Conservation (phyloP, 2,329 filamentous ascomycete genomes). For the Aureobasidium subglaciale region DNA sequence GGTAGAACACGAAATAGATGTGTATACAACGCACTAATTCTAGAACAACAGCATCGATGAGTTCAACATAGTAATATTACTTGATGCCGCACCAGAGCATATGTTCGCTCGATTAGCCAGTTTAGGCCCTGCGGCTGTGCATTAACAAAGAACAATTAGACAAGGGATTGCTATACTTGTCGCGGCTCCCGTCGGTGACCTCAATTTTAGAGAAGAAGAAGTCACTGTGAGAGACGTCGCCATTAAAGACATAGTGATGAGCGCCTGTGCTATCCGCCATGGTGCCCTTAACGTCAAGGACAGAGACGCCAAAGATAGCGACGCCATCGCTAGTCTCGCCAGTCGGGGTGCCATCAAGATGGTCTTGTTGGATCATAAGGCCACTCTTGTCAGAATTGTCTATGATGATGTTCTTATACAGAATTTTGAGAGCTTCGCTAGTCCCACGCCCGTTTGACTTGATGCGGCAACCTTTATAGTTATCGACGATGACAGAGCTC, state of each 20-base stretch:
- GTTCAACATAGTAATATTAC: too few relatives aligned
- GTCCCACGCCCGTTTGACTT: constrained; percentile 48
- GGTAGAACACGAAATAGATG: too few relatives aligned
- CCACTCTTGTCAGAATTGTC: constrained; percentile 45
- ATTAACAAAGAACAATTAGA: not conserved
- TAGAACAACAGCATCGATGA: too few relatives aligned
- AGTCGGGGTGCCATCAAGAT: constrained; percentile 42
- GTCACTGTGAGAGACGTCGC: too few relatives aligned
- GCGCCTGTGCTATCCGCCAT: constrained; percentile 31
- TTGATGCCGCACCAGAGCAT: too few relatives aligned
- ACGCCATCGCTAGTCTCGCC: constrained; percentile 42
- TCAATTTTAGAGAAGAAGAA: too few relatives aligned
- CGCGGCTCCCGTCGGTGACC: constrained; percentile 41
- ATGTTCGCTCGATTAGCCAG: too few relatives aligned
- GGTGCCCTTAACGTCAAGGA: constrained; percentile 39
- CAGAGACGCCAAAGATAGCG: constrained; percentile 44
- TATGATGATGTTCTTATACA: not conserved
- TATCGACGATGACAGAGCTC: constrained; percentile 41
- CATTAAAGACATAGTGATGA: too few relatives aligned
- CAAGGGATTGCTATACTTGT: not conserved
- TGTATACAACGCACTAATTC: too few relatives aligned
- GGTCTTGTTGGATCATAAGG: constrained; percentile 54
- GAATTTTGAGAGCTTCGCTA: not conserved
- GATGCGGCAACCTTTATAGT: constrained; percentile 40
- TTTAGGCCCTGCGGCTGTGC: too few relatives aligned